Base-by-base conservation (phyloP, 345 rosid species). In the Acer yangbiense region DNA sequence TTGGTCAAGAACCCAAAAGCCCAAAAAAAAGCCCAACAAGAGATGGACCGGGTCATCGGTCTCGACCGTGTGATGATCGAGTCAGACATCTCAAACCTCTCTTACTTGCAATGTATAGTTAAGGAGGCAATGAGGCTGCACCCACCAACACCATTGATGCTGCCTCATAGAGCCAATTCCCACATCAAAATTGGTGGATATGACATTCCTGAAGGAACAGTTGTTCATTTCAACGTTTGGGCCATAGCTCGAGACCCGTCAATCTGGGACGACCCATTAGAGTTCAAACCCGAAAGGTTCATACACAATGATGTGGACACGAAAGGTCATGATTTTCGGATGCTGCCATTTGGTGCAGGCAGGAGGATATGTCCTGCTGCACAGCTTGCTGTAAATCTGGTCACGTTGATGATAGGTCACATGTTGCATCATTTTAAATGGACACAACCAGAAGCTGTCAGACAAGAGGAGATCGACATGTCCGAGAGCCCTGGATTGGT, bases 91-190 rank as follows among this genome's bases (percentile, higher is more conserved):
- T 12, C 50, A 1, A 75, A 17, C 66, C 82, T 75, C 43, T 77
- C 85, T 6, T 82, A 79, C 73, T 58, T 82, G 17, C 80, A 71
- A 48, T 65, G 61, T 7, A 65, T 75, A 18, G 74, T 62, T 69
- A 75, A 78, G 70, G 85, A 82, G 69, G 70, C 82, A n/a, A 72
- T 75, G 14, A 60, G 82, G 17, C 77, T 86, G 66, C 90, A 88
- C 79, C 90, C 87, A 0, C 86, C 90, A 39, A 88, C 87, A 3
- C 87, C 86, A 3, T 32, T 85, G 66, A 83, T 88, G 88, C 87
- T 86, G 41, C 91, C 91, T 0, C 90, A 88, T 54, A 82, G 65
- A 71, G 88, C 87, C 55, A 76, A 71, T n/a, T 72, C 77, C 39
- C 63, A 83, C 3, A 78, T 76, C 46, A 78, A 78, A 82, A 52